Conservation (phyloP, 2,329 filamentous ascomycete genomes). For the Paraconiothyrium brasiliense region DNA sequence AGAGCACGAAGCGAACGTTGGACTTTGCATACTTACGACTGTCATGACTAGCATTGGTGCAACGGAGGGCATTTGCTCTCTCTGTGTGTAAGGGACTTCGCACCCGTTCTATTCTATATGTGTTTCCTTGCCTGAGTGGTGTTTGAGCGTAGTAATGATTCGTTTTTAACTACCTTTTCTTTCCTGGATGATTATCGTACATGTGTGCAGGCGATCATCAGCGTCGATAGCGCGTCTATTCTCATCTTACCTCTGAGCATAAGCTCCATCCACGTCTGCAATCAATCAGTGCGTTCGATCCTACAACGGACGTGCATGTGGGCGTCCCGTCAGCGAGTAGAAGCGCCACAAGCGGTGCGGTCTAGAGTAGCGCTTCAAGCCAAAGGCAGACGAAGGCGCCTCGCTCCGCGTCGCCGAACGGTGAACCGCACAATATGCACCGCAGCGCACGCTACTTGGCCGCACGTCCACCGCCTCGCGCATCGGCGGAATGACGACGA, state of each 20-base stretch:
- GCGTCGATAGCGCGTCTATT: conserved; percentile 9
- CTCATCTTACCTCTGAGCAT: neutral
- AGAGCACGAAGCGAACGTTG: conserved; percentile 25
- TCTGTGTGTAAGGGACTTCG: neutral
- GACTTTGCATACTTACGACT: conserved; percentile 39
- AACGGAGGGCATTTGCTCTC: conserved; percentile 27
- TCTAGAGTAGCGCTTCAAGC: too few species aligned
- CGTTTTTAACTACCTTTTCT: conserved; percentile 5
- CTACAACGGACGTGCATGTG: neutral
- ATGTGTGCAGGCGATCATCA: conserved; percentile 5
- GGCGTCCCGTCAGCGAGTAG: neutral
- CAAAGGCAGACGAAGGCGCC: neutral
- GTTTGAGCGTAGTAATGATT: conserved; percentile 10
- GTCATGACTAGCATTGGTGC: conserved; percentile 46
- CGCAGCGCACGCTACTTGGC: neutral
- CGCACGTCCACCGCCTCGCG: neutral
- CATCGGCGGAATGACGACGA: neutral
- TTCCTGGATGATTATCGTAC: neutral
- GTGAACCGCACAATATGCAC: neutral
- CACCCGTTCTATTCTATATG: conserved; percentile 17
- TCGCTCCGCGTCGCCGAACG: conserved; percentile 8
- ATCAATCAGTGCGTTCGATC: neutral
- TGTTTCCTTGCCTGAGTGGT: conserved; percentile 18
- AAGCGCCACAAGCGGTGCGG: neutral
- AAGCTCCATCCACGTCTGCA: neutral